These are phyloP conservation scores for Lentithecium fluviatile DNA, from an alignment of 495 filamentous ascomycete genomes.

Conservation along the genomic window DNA sequence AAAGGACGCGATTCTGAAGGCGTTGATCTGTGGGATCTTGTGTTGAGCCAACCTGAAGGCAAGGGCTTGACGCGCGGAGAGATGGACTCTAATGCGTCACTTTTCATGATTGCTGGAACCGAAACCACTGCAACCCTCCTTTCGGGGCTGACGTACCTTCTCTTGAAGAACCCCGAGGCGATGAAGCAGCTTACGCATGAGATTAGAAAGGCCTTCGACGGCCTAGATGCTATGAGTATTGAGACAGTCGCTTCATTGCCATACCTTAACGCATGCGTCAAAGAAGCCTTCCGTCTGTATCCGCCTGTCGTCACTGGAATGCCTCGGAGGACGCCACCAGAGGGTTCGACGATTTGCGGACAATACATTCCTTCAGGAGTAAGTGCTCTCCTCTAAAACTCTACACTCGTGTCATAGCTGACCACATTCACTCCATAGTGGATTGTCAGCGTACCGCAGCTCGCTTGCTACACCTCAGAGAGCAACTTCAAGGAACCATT, in stretches of 20 bases:
- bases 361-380: constrained; percentile 41
- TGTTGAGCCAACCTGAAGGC: constrained; percentile 38
- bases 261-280: constrained; percentile 37
- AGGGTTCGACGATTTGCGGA: constrained; percentile 35
- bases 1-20: constrained; percentile 18
- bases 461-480: constrained; percentile 41
- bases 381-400: constrained; percentile 20
- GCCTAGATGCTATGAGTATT: constrained; percentile 50
- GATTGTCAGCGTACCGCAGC: constrained; percentile 44
- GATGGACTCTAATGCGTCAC: constrained; percentile 46
- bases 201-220: constrained; percentile 48
- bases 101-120: constrained; percentile 54
- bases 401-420: background rate
- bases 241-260: constrained; percentile 39
- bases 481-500: constrained; percentile 41
- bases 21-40: constrained; percentile 33
- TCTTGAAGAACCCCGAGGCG: constrained; percentile 47
- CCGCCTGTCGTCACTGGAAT: constrained; percentile 33
- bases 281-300: constrained; percentile 37
- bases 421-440: constrained; percentile 35
- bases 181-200: constrained; percentile 46
- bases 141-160: constrained; percentile 51
- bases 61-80: constrained; percentile 42
- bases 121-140: constrained; percentile 57
- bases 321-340: constrained; percentile 28